Base-by-base conservation (phyloP, 768 basidiomycete genomes). In the Boletus subparvulus region DNA sequence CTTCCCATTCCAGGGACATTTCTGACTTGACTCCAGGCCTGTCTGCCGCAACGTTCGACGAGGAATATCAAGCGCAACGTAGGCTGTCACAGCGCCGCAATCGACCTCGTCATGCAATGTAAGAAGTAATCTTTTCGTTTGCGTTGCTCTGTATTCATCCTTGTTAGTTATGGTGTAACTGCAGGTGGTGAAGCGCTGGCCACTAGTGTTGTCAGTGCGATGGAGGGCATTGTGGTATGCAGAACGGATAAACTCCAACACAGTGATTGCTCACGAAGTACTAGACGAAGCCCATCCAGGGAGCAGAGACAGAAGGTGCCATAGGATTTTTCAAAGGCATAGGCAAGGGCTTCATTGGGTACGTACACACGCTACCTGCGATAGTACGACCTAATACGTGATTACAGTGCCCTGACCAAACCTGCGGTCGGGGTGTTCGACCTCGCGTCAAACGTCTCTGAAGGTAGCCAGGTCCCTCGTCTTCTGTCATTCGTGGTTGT, bases 281-380 rank as follows among this genome's bases (percentile, higher is more conserved):
- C 17, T 62, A 96, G 95, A 88, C 94, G 73, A 97, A 98, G 67
- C 97, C 97, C 3, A 85, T 99, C 44, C 95, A 98, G 73, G 97
- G 97, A 6, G 97, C 97, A 1, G 96, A 98, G 67, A 79, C 84
- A 10, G 95, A 89, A 68, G 97, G 97, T 13, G 95, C 96, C 0
- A 75, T 92, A 28, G 97, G 97, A 4, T 99, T 99, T 75, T 94
- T 98, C 80, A 98, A 97, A 73, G 97, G 97, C 12, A 84, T 99
- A 32, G 97, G 97, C 26, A 96, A 94, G 72, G 94, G 97, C 19
- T 78, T 98, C 47, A 93, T 97, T 52, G 97, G 97, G 92, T 95
- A 71, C 61, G 42, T 30, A 37, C 39, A 43, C 47, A 53, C 12
- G 45, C 40, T 26, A 35, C n/a, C 52, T 37, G 50, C 19, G 17